phyloP scores from a whole-genome alignment of 140 eudicot genomes.

The Oenanthe javanica region DNA sequence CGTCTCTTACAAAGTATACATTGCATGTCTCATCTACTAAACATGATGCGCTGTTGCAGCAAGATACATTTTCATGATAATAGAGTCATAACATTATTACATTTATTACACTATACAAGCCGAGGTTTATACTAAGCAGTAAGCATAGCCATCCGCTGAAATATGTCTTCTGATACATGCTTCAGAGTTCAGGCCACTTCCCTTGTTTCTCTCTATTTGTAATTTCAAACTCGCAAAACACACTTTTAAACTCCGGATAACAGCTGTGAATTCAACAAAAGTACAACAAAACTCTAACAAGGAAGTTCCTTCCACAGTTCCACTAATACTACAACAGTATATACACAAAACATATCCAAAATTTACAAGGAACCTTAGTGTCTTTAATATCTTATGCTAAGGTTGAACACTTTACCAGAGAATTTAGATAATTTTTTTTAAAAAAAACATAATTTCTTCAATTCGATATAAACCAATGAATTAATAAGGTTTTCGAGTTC shows the following conservation, averaged over 20 bases:
- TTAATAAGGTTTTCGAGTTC: too few species aligned
- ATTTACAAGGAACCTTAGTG: too few species aligned
- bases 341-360: background rate
- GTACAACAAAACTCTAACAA: background rate
- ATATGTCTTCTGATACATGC: too few species aligned
- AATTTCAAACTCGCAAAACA: too few species aligned
- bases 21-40: background rate
- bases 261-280: background rate
- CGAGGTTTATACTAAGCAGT: background rate
- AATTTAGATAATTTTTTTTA: too few species aligned
- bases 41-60: background rate
- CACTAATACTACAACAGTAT: background rate
- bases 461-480: too few species aligned
- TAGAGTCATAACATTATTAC: background rate
- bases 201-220: too few species aligned
- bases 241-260: background rate
- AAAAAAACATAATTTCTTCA: too few species aligned
- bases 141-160: too few species aligned
- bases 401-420: too few species aligned
- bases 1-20: background rate
- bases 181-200: too few species aligned
- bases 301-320: background rate
- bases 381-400: too few species aligned
- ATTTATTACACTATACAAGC: background rate
- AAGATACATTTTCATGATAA: background rate